Evolutionary conservation across 169 alveolate genomes (phyloP), one percentile per base, ranked within the genome.

Genomic region (Cryptosporidium ryanae): DNA sequence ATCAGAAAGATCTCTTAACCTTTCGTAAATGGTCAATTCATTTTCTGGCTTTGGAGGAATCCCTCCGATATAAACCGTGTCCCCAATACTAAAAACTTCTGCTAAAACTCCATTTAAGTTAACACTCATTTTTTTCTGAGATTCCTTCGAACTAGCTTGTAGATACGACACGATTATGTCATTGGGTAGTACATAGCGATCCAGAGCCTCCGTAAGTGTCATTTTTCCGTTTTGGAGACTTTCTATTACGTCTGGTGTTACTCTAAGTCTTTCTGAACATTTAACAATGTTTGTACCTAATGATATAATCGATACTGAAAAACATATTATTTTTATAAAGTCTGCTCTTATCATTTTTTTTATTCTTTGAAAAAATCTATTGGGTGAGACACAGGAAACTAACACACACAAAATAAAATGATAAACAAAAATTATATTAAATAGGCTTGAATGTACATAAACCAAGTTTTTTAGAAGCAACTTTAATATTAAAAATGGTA

Each of bases 21-120:
- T 76, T 55, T 76, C 87, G 63, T 76, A 76, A 23, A 76, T 76
- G 10, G 87, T 76, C 23, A 76, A 48, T 38, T 76, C 71, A 46
- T 76, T 61, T 59, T 76, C 87, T 7, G 68, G 87, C 38, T 76
- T 76, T 31, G 87, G 87, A 21, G 87, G 87, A 15, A 76, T 76
- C 8, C 87, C 87, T 18, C 87, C 87, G 8, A 76, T 76, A 76
- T 76, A 76, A 18, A 55, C 38, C 17, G 87, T 76, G 13, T 61
- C 87, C 17, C 76, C 87, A 7, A 76, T 38, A 59, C 44, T 29
- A 38, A 76, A 76, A 1, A 76, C 87, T 29, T 76, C 76, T 29
- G 87, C 87, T 21, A 43, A 12, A 59, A 76, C 64, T 18, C 87
- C 87, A 76, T 76, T 61, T 23, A 76, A 34, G 25, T 76, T 70